Conservation (phyloP, 2,329 filamentous ascomycete genomes). For the Fusarium cyanostomum region DNA sequence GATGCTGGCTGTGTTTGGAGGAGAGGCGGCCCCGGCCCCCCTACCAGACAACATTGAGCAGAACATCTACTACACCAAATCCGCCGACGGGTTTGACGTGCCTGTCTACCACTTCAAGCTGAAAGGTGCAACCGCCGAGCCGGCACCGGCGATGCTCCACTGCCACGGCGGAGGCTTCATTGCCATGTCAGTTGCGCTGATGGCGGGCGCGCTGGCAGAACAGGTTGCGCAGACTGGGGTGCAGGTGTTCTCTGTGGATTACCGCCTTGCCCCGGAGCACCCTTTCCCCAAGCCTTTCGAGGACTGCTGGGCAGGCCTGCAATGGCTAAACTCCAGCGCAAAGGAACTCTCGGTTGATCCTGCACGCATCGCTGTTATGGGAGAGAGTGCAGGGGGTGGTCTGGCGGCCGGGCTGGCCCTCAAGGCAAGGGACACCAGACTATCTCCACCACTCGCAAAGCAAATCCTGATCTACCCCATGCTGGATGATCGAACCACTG, state of each 20-base stretch:
- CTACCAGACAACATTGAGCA: not conserved
- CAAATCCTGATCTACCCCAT: slow-evolving; percentile 19
- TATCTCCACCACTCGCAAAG: slow-evolving; percentile 3
- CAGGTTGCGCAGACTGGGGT: slow-evolving; percentile 1
- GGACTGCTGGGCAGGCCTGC: slow-evolving; percentile 5
- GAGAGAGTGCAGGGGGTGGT: slow-evolving; percentile 22
- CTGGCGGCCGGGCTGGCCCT: slow-evolving; percentile 7
- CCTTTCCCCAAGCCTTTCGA: not conserved
- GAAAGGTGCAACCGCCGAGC: not conserved
- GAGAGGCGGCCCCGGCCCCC: too few relatives aligned
- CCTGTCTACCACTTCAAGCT: not conserved
- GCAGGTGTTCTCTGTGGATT: slow-evolving; percentile 20
- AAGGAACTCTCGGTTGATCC: not conserved
- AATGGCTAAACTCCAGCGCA: not conserved
- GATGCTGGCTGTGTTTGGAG: too few relatives aligned
- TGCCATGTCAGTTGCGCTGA: not conserved
- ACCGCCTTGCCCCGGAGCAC: slow-evolving; percentile 15
- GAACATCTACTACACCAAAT: not conserved
- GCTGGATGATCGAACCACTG: slow-evolving; percentile 16
- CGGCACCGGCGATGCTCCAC: not conserved
- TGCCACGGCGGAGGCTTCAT: slow-evolving; percentile 3
- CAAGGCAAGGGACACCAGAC: not conserved
- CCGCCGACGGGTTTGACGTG: not conserved
- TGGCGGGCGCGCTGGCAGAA: not conserved
- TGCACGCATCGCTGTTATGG: slow-evolving; percentile 16